A percentile compares a stretch with the other conserved stretches of the same genome.
phyloP scores from a whole-genome alignment of 768 basidiomycete genomes.

The Pilatotrama ljubarskyi region DNA sequence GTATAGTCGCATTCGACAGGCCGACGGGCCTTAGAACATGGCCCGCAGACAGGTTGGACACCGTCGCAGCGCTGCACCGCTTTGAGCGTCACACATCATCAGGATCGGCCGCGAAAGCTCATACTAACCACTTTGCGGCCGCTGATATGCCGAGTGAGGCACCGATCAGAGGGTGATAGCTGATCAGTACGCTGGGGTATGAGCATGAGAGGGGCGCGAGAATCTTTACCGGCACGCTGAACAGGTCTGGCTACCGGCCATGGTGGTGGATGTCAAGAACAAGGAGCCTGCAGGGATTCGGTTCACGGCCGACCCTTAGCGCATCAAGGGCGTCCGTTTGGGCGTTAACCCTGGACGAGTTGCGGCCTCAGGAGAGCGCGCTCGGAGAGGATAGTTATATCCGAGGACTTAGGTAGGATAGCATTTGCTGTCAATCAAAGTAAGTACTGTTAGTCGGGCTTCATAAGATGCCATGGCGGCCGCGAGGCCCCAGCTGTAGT shows the following conservation, averaged over 20 bases:
- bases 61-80: conserved; percentile 29
- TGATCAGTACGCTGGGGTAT: background rate
- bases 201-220: background rate
- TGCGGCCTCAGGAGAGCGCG: background rate
- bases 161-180: background rate
- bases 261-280: conserved; percentile 3
- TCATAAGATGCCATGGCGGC: no score
- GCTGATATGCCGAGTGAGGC: conserved; percentile 6
- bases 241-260: conserved; percentile 26
- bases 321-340: background rate
- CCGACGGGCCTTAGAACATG: conserved; percentile 28
- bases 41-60: conserved; percentile 24
- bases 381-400: background rate
- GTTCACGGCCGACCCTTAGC: background rate
- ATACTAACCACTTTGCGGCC: conserved; percentile 25
- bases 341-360: background rate
- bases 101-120: background rate
- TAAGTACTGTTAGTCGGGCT: no score
- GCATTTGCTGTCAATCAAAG: no score
- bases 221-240: conserved; percentile 24
- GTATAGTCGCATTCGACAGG: conserved; percentile 25
- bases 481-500: no score
- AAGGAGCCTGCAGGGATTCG: background rate
- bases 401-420: background rate
- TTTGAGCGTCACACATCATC: background rate